Evolutionary conservation across 2,329 filamentous ascomycete genomes (phyloP).

Genomic region (Celoporthe dispersa): DNA sequence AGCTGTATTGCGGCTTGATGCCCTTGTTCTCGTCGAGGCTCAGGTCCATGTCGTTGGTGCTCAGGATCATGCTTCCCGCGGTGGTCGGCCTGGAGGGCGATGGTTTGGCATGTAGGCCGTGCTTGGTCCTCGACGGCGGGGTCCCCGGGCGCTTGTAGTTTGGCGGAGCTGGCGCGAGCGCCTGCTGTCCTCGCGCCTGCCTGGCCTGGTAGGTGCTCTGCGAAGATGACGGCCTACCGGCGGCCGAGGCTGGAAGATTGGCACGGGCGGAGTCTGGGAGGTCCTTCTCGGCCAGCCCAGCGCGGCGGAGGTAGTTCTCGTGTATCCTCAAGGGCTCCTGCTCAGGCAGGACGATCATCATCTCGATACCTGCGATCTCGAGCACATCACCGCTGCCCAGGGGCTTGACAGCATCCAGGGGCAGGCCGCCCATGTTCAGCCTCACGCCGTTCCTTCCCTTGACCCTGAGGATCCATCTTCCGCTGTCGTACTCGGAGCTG

Average conservation of each 20-base stretch:
- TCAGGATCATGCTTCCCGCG: conserved; percentile 50
- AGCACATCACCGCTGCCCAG: conserved; percentile 88
- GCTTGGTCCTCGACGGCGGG: conserved; percentile 53
- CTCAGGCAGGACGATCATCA: conserved; percentile 97
- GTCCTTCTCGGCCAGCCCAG: conserved; percentile 52
- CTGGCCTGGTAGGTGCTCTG: conserved; percentile 33
- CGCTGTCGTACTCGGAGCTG: conserved; percentile 65
- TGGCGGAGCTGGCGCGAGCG: conserved; percentile 63
- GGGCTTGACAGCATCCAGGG: conserved; percentile 66
- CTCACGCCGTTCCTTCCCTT: conserved; percentile 92
- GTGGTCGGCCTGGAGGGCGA: conserved; percentile 43
- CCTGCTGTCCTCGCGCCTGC: conserved; percentile 45
- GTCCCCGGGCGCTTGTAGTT: conserved; percentile 66
- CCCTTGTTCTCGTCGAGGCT: conserved; percentile 85
- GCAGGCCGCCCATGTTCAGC: conserved; percentile 74
- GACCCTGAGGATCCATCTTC: conserved; percentile 82
- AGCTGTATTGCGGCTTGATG: conserved; percentile 94
- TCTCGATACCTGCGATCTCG: conserved; percentile 90
- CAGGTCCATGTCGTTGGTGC: conserved; percentile 68
- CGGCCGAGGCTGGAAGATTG: conserved; percentile 21
- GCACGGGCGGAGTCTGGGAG: conserved; percentile 29
- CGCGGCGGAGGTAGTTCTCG: conserved; percentile 70
- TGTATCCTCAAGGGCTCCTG: conserved; percentile 69
- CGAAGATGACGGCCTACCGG: conserved; percentile 36
- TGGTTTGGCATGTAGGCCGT: conserved; percentile 39